Evolutionary conservation across 306 rosid genomes (phyloP), one percentile per base, ranked within the genome.

Genomic region (Amphicarpaea edgeworthii): DNA sequence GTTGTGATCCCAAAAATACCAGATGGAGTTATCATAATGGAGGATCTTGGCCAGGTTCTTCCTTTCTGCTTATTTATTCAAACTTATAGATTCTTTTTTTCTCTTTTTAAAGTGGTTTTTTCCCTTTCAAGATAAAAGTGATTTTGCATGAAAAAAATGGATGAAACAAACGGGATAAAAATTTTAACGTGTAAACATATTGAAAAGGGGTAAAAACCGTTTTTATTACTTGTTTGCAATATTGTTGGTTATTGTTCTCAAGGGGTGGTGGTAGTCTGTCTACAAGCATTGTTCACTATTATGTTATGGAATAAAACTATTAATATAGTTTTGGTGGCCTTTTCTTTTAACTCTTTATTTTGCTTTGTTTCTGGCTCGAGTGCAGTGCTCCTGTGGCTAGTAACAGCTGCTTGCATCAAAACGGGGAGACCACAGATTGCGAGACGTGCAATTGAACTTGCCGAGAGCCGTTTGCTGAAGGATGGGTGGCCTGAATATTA

Each of bases 1-100:
- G 97, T 45, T 93, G 92, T 84, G 97, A 93, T 86, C 97, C 97
- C 41, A 93, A 93, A 87, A 93, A 93, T 78, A 93, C 97, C 62
- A 84, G 97, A 88, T 93, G 97, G 97, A 93, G 97, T 77, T 93
- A 93, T 84, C 97, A 93, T 77, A 93, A 93, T 70, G 97, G 97
- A 81, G 97, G 97, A 77, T 88, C 97, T 76, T 93, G 97, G 97
- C 97, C 97, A 90, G 97, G 97, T 92, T 85, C 68, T 84, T 69
- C 69, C 77, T 62, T 84, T 79, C 64, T 82, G 41, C 70, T 77
- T 26, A 37, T 10, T 57, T 55, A 24, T 65, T 49, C 6, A 37
- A 43, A 51, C 61, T n/a, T n/a, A n/a, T n/a, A n/a, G n/a, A n/a
- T n/a, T n/a, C n/a, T n/a, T n/a, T n/a, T n/a, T n/a, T n/a, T n/a